Evolutionary conservation across 441 rosid species (phyloP).

Genomic region (Adansonia rubrostipa): DNA sequence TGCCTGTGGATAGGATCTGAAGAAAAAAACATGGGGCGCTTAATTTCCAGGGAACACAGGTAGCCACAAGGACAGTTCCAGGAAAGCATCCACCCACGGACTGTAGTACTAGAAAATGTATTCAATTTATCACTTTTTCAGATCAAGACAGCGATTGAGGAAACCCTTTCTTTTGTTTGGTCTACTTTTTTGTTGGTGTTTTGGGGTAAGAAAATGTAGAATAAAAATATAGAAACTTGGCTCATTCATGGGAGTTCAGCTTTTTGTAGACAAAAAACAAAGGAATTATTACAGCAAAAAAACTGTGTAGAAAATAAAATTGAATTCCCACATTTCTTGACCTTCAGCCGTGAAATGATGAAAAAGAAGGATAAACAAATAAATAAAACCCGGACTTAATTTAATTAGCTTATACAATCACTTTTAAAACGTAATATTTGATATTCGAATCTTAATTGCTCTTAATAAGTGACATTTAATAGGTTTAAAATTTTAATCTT

Average conservation of each 20-base stretch:
- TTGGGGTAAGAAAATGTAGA: too few relatives aligned
- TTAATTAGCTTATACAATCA: too few relatives aligned
- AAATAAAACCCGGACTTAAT: too few relatives aligned
- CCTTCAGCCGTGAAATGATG: not conserved
- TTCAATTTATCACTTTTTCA: not conserved
- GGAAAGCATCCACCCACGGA: not conserved
- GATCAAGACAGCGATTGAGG: not conserved
- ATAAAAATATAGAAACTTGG: too few relatives aligned
- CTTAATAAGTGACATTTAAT: too few relatives aligned
- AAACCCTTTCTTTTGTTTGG: too few relatives aligned
- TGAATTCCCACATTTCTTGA: not conserved
- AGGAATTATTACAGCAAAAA: not conserved
- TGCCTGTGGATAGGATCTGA: not conserved
- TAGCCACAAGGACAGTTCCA: not conserved
- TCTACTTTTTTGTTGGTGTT: too few relatives aligned
- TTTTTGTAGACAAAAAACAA: conserved; percentile 8
- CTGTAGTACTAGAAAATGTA: not conserved
- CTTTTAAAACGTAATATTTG: too few relatives aligned
- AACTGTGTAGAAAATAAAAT: not conserved
- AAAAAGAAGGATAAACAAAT: not conserved
- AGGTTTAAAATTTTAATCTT: too few relatives aligned
- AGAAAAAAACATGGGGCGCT: not conserved
- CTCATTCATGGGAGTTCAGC: not conserved
- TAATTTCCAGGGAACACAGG: not conserved
- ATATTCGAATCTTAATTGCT: too few relatives aligned